These are phyloP conservation scores for Mycena metata DNA, from an alignment of 768 basidiomycete genomes.

Conservation along the genomic window DNA sequence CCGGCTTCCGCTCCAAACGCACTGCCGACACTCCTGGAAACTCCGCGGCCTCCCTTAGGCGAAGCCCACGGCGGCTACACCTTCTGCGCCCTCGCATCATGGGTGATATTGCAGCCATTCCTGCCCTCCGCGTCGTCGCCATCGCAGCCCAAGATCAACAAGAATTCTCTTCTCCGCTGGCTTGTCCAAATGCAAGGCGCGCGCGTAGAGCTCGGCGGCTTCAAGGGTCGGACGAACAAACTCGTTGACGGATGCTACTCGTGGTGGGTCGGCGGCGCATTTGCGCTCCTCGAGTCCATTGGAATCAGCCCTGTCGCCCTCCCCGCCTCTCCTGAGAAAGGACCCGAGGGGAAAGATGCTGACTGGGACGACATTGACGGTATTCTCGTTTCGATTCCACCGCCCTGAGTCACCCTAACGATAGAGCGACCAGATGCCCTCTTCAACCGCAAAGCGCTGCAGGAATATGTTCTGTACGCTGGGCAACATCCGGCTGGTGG, in stretches of 20 bases:
- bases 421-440: conserved; percentile 52
- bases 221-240: conserved; percentile 95
- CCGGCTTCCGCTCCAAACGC: conserved; percentile 36
- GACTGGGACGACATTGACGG: conserved; percentile 83
- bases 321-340: conserved; percentile 48
- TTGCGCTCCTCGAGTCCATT: conserved; percentile 79
- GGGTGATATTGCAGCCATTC: conserved; percentile 81
- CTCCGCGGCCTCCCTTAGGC: conserved; percentile 82
- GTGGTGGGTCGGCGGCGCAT: conserved; percentile 99
- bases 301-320: conserved; percentile 52
- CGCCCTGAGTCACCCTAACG: neutral
- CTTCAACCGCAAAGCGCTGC: conserved; percentile 78
- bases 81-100: conserved; percentile 90
- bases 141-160: conserved; percentile 54
- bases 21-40: conserved; percentile 49
- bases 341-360: conserved; percentile 38
- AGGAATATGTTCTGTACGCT: conserved; percentile 88
- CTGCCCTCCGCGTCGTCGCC: conserved; percentile 41
- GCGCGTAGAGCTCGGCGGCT: conserved; percentile 90
- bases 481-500: conserved; percentile 91
- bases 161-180: conserved; percentile 79
- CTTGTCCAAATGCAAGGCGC: conserved; percentile 87
- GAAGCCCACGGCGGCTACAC: conserved; percentile 99
- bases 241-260: conserved; percentile 99
- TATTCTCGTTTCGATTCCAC: conserved; percentile 43